A percentile compares a stretch with the other conserved stretches of the same genome.
Evolutionary conservation across 2,329 filamentous ascomycete genomes (phyloP).

Genomic region (Trichoderma afroharzianum): DNA sequence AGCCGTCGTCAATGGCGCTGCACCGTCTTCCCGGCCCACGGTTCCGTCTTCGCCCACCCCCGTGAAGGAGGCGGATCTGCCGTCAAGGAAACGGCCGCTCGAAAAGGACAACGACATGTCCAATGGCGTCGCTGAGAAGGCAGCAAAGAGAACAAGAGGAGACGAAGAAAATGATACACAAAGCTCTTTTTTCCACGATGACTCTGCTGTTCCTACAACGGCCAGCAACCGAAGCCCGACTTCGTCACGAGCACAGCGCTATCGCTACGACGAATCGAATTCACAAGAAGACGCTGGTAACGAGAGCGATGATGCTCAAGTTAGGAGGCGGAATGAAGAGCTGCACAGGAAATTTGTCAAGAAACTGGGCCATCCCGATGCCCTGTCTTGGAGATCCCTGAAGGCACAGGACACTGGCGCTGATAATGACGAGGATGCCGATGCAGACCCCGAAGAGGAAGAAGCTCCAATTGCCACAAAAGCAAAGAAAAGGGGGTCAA

Average conservation of each 20-base stretch:
- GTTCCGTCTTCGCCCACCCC: constrained; percentile 25
- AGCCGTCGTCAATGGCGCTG: constrained; percentile 45
- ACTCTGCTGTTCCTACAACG: not conserved
- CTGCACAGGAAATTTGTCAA: constrained; percentile 83
- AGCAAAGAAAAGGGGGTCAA: constrained; percentile 65
- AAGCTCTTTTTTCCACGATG: constrained; percentile 34
- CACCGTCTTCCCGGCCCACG: constrained; percentile 33
- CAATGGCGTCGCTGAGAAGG: not conserved
- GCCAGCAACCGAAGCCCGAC: constrained; percentile 15
- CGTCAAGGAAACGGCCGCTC: constrained; percentile 49
- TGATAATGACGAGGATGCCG: constrained; percentile 55
- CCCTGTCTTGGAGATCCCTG: constrained; percentile 64
- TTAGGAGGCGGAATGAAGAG: constrained; percentile 58
- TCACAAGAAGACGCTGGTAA: constrained; percentile 39
- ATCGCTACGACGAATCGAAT: constrained; percentile 44
- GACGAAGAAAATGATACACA: constrained; percentile 34
- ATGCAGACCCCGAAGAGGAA: constrained; percentile 55
- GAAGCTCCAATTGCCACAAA: constrained; percentile 44
- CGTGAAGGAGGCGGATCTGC: constrained; percentile 28
- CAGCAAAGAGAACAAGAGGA: constrained; percentile 28
- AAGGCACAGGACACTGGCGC: constrained; percentile 52
- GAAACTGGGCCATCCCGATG: constrained; percentile 84
- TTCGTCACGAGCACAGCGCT: constrained; percentile 48
- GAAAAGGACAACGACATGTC: constrained; percentile 42
- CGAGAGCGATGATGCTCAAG: constrained; percentile 49